Evolutionary conservation across 805 yeast genomes (phyloP), one percentile per base, ranked within the genome.

Genomic region (Nakazawaea anatomiae): DNA sequence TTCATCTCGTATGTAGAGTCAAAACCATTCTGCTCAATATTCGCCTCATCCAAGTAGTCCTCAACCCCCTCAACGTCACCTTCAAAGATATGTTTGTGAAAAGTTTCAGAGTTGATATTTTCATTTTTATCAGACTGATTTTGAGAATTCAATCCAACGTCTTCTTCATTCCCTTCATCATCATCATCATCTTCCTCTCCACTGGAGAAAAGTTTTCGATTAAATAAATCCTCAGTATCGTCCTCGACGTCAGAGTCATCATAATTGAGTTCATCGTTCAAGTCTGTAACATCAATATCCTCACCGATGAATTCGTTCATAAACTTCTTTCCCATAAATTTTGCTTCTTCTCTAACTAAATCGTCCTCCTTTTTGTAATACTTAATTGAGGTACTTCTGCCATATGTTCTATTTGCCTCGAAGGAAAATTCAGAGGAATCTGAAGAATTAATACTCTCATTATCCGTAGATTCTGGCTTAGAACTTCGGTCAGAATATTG

Each of bases 191-290:
- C 55, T 35, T 59, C 64, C 34, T 61, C 65, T 46, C 62, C 67
- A 54, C 63, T 59, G 4, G 69, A 63, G 50, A 71, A 70, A 14
- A 70, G 49, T 46, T 64, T 63, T 40, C 74, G 54, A 46, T 70
- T 69, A 54, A 70, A 70, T 41, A 71, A 52, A 9, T 60, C 64
- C 51, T 69, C 73, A 0, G 74, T 70, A 38, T 70, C 74, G 50
- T 70, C 74, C 34, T 59, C 61, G 25, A 54, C 65, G 8, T 60
- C 63, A 27, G 57, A 61, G 52, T 68, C 70, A 18, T 55, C 58
- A 48, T 57, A 60, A 46, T 67, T 65, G 62, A 64, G 52, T 42
- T 66, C 70, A 29, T 67, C 70, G 12, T 59, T 56, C 39, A 66
- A 54, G 32, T 65, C 65, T 25, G 57, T 54, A 27, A 54, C 55